Conservation (phyloP, 306 rosid genomes). For the Quercus suber region DNA sequence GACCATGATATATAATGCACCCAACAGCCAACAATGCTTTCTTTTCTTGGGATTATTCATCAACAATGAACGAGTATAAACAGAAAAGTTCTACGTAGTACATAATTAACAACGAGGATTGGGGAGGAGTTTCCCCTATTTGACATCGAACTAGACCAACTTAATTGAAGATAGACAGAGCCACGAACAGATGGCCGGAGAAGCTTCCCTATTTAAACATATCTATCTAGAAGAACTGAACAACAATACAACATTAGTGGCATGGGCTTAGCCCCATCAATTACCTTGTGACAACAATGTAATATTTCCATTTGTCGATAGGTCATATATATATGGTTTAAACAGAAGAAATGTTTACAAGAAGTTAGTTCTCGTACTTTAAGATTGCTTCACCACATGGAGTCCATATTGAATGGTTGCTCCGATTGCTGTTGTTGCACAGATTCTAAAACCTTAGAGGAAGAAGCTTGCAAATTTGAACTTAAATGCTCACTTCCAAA, state of each 20-base stretch:
- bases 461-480: slow-evolving; percentile 54
- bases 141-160: neutral
- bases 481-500: slow-evolving; percentile 33
- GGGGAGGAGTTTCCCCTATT: neutral
- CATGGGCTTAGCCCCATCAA: neutral
- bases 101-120: neutral
- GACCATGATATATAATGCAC: neutral
- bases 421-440: slow-evolving; percentile 48
- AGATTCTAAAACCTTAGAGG: slow-evolving; percentile 54
- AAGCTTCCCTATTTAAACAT: too few relatives aligned
- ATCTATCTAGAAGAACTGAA: neutral
- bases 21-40: neutral
- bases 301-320: neutral
- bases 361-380: slow-evolving; percentile 25
- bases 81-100: neutral
- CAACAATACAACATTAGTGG: neutral
- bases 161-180: neutral
- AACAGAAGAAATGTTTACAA: slow-evolving; percentile 22
- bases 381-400: slow-evolving; percentile 63
- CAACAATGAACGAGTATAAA: neutral
- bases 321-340: neutral
- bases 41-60: neutral
- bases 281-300: neutral
- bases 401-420: slow-evolving; percentile 95
- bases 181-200: neutral